These are phyloP conservation scores for Salix udensis DNA, from an alignment of 345 rosid species.

Conservation along the genomic window DNA sequence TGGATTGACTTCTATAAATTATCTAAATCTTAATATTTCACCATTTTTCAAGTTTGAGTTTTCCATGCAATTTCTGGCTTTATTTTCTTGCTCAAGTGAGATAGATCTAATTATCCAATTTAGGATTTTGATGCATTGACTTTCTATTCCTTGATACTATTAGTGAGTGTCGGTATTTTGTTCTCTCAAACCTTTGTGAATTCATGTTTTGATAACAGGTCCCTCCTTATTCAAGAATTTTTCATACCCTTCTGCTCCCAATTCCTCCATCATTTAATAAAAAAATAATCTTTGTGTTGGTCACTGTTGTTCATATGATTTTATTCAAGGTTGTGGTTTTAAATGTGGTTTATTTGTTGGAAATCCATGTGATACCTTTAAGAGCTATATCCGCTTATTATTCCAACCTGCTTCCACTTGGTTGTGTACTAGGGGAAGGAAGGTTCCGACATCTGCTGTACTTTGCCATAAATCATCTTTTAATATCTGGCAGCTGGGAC, in stretches of 20 bases:
- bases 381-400: not conserved
- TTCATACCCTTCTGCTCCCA: not conserved
- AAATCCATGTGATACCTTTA: not conserved
- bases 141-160: not conserved
- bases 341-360: not conserved
- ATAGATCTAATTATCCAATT: not conserved
- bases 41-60: too few relatives aligned
- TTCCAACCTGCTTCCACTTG: slow-evolving; percentile 4
- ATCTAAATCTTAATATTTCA: slow-evolving; percentile 1
- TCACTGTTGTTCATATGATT: not conserved
- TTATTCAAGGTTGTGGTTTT: not conserved
- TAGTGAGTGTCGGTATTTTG: not conserved
- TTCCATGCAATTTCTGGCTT: too few relatives aligned
- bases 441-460: not conserved
- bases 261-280: not conserved
- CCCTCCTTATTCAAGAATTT: not conserved
- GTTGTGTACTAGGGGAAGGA: not conserved
- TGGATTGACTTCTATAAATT: not conserved
- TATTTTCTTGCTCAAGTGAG: not conserved
- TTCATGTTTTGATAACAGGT: not conserved
- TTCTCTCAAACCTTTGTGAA: not conserved
- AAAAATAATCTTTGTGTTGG: not conserved
- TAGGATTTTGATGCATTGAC: too few relatives aligned
- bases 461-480: not conserved
- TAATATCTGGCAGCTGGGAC: not conserved